Base-by-base conservation (phyloP, 1,139 yeast genomes). In the Geotrichum australiense region DNA sequence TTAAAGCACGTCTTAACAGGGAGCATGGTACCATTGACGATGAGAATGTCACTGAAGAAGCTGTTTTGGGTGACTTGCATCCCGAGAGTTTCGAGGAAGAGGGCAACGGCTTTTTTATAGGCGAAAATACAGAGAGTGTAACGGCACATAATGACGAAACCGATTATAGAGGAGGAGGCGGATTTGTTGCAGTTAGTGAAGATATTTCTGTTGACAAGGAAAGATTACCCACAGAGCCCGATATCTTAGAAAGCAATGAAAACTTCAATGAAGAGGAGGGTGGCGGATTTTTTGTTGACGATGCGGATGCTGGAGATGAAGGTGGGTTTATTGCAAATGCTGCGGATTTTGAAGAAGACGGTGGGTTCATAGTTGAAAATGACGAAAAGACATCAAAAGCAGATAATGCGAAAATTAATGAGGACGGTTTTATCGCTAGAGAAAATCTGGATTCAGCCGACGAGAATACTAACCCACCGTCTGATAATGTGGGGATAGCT, bases 1-100 rank as follows among this genome's bases (percentile, higher is more conserved):
- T 91, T 27, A 70, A 73, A 46, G 74, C 73, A n/a, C 68, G 96
- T 37, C 66, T 89, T 47, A 75, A 82, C 45, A 60, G 57, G 32
- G 66, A 71, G 19, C 94, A 84, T 58, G 95, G 95, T 6, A 61
- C 56, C n/a, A 62, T 80, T 10, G 60, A 54, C 3, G 47, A 39
- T n/a, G 19, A 28, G n/a, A n/a, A n/a, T n/a, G n/a, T n/a, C n/a
- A n/a, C n/a, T n/a, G n/a, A n/a, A n/a, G n/a, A n/a, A n/a, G n/a
- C n/a, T n/a, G n/a, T n/a, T n/a, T n/a, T n/a, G n/a, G n/a, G n/a
- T n/a, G n/a, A n/a, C n/a, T n/a, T n/a, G n/a, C n/a, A n/a, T n/a
- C n/a, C n/a, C n/a, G n/a, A n/a, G n/a, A n/a, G n/a, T n/a, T n/a
- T n/a, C n/a, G n/a, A n/a, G n/a, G n/a, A n/a, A n/a, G n/a, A n/a